Base-by-base conservation (phyloP, 331 rosid genomes). In the Malus hybrid region DNA sequence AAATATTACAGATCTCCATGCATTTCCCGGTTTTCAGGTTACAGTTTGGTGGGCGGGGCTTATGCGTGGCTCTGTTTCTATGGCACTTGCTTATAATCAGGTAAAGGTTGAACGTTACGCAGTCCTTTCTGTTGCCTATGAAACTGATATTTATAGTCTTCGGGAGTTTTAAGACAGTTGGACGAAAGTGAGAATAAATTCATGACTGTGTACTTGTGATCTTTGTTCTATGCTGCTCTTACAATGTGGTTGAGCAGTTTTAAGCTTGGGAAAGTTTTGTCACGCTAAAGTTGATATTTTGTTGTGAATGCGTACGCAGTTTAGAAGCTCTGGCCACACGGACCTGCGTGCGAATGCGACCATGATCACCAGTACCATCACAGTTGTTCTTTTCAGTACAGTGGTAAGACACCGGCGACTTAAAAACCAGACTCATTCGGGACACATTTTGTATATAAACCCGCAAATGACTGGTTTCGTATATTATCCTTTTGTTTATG, bases 11-110 rank as follows among this genome's bases (percentile, higher is more conserved):
- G 60, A 24, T 71, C 31, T 70, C n/a, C 6, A 1, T 65, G 52
- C 10, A 61, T 75, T 55, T 39, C 73, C 78, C 36, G 70, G 72
- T 54, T 82, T 32, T 56, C 82, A 92, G 99, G 85, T 95, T 44
- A 92, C 96, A 64, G 88, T 95, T 73, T 95, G 97, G 98, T 95
- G 99, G 99, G 92, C 99, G 19, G 98, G 99, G 82, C 97, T 95
- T 68, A 92, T 90, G 99, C 97, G 99, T 13, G 99, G 99, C 22
- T 97, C 99, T 59, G 99, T 95, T 78, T 95, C 98, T 9, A 90
- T 95, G 77, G 99, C 99, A 62, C 97, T 95, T 62, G 92, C 99
- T 31, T 95, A 95, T 81, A 95, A 92, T 81, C 97, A 89, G 96
- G 99, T 95, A 69, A 39, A 64, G 61, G 70, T 77, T 55, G 73